Conservation (phyloP, 805 yeast genomes). For the Yamadazyma takamatsuzukensis region DNA sequence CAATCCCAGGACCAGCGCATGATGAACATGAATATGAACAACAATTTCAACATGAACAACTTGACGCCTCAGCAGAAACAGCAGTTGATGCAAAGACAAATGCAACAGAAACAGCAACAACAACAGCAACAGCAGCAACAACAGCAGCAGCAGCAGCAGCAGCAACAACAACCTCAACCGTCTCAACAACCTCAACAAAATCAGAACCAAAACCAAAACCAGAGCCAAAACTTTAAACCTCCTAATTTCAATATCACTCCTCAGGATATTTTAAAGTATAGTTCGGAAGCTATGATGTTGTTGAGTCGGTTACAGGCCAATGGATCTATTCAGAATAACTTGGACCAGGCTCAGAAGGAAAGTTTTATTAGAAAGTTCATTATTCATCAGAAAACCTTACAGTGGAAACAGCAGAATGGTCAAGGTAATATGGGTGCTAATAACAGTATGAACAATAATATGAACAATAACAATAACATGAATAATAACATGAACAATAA, state of each 20-base stretch:
- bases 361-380: constrained; percentile 36
- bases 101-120: constrained; percentile 21
- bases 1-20: constrained; percentile 14
- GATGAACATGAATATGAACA: constrained; percentile 1
- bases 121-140: constrained; percentile 8
- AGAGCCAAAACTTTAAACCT: constrained; percentile 14
- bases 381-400: constrained; percentile 31
- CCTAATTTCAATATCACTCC: constrained; percentile 33
- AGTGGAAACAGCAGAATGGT: constrained; percentile 29
- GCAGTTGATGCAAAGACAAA: constrained; percentile 34
- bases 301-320: constrained; percentile 33
- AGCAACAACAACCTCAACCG: constrained; percentile 4
- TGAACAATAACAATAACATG: background rate
- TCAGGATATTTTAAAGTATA: constrained; percentile 37
- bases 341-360: constrained; percentile 36
- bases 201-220: constrained; percentile 2
- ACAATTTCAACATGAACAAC: constrained; percentile 10
- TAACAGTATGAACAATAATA: constrained; percentile 1
- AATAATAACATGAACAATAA: constrained; percentile 1
- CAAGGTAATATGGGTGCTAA: constrained; percentile 9
- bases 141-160: constrained; percentile 19
- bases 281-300: constrained; percentile 37
- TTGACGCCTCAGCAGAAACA: constrained; percentile 35
- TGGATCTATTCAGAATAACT: constrained; percentile 28
- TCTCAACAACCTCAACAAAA: constrained; percentile 1